Conservation (phyloP, 495 filamentous ascomycete species). For the Neurospora sp. region DNA sequence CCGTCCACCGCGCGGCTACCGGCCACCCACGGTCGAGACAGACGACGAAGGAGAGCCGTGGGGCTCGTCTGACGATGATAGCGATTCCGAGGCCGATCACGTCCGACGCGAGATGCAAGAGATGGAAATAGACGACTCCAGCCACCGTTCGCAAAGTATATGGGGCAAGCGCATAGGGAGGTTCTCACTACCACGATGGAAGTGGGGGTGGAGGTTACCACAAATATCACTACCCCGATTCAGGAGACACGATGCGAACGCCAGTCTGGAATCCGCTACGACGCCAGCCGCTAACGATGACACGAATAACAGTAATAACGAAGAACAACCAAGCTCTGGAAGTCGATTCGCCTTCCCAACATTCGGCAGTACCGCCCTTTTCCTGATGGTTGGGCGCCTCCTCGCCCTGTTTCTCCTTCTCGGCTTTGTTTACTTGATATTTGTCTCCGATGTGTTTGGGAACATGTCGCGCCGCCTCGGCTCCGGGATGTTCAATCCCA, state of each 20-base stretch:
- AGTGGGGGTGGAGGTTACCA: conserved; percentile 40
- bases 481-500: conserved; percentile 48
- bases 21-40: conserved; percentile 64
- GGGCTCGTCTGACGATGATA: conserved; percentile 32
- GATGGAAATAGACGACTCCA: conserved; percentile 78
- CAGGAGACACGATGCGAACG: conserved; percentile 15
- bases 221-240: conserved; percentile 31
- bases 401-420: conserved; percentile 67
- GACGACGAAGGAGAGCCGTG: conserved; percentile 32
- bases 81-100: conserved; percentile 40
- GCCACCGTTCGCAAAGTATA: conserved; percentile 30
- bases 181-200: conserved; percentile 29
- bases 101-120: conserved; percentile 76
- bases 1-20: conserved; percentile 46
- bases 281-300: conserved; percentile 5
- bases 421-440: conserved; percentile 67
- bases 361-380: conserved; percentile 21
- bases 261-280: background rate
- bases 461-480: conserved; percentile 43
- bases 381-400: conserved; percentile 51
- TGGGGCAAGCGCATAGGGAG: conserved; percentile 43
- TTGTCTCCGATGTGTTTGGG: conserved; percentile 71
- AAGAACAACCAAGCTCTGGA: background rate
- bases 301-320: background rate
- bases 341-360: conserved; percentile 13